These are phyloP conservation scores for Centella asiatica DNA, from an alignment of 129 eudicot genomes.

Conservation along the genomic window DNA sequence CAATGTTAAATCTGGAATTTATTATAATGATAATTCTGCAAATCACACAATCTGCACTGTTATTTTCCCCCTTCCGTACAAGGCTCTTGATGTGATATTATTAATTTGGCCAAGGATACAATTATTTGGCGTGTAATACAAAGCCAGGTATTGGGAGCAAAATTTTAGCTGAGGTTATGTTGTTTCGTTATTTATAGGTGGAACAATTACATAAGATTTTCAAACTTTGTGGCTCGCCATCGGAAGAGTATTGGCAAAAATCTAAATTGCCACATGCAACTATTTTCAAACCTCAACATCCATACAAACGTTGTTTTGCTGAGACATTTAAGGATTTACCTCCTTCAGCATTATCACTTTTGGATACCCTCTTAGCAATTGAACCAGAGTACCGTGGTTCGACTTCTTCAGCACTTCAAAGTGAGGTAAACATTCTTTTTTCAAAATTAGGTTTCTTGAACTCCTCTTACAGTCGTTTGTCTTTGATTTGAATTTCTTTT, in stretches of 20 bases:
- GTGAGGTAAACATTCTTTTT: slow-evolving; percentile 34
- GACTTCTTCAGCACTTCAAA: slow-evolving; percentile 57
- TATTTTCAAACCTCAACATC: slow-evolving; percentile 54
- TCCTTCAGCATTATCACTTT: slow-evolving; percentile 42
- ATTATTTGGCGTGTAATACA: no score
- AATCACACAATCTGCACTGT: no score
- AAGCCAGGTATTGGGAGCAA: background rate
- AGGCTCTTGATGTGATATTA: no score
- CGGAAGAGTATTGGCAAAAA: slow-evolving; percentile 68
- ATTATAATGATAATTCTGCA: no score
- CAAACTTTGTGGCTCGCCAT: slow-evolving; percentile 82
- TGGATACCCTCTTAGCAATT: slow-evolving; percentile 62
- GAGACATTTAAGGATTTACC: slow-evolving; percentile 64
- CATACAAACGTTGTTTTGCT: slow-evolving; percentile 52
- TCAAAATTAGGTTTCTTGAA: no score
- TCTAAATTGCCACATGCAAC: slow-evolving; percentile 64
- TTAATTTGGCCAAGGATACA: no score
- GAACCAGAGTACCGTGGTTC: slow-evolving; percentile 61
- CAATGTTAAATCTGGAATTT: no score
- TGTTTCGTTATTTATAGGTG: slow-evolving; percentile 35
- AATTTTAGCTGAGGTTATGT: background rate
- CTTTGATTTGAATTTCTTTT: background rate
- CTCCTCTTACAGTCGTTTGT: background rate
- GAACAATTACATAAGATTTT: slow-evolving; percentile 77
- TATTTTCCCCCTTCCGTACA: no score